These are phyloP conservation scores for Cyclospora cayetanensis DNA, from an alignment of 169 alveolate species.

Conservation along the genomic window DNA sequence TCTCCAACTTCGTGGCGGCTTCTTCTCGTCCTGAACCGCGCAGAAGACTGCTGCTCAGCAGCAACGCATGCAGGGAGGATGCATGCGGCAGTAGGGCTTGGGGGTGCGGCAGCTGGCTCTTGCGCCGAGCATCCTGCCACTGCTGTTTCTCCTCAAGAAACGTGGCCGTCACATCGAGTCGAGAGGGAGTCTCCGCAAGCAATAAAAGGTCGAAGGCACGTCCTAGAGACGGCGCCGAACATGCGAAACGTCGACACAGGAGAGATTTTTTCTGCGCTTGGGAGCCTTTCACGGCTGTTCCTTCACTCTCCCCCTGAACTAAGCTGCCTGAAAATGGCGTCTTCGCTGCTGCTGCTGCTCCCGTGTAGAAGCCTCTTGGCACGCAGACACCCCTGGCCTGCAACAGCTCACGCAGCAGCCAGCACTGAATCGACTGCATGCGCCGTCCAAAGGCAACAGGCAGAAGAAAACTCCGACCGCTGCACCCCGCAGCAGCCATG, in stretches of 20 bases:
- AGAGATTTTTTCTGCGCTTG: background rate
- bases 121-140: background rate
- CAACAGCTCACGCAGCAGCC: slow-evolving; percentile 65
- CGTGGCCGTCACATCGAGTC: background rate
- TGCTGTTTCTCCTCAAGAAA: background rate
- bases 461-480: background rate
- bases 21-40: slow-evolving; percentile 33
- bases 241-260: slow-evolving; percentile 5
- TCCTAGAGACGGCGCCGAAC: slow-evolving; percentile 7
- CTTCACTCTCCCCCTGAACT: no score
- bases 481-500: background rate
- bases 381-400: background rate
- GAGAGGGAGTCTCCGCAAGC: background rate
- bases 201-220: background rate
- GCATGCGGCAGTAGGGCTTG: slow-evolving; percentile 36
- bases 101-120: slow-evolving; percentile 17
- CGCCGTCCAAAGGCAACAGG: slow-evolving; percentile 38
- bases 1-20: slow-evolving; percentile 31
- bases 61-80: slow-evolving; percentile 29
- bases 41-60: slow-evolving; percentile 48
- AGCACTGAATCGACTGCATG: slow-evolving; percentile 30
- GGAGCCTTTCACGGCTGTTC: no score
- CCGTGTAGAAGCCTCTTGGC: background rate
- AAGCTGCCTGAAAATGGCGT: background rate
- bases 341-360: slow-evolving; percentile 11